A percentile compares a stretch with the other conserved stretches of the same genome.
Conservation (phyloP, 2,329 filamentous ascomycete species). For the Fusarium cyanostomum region DNA sequence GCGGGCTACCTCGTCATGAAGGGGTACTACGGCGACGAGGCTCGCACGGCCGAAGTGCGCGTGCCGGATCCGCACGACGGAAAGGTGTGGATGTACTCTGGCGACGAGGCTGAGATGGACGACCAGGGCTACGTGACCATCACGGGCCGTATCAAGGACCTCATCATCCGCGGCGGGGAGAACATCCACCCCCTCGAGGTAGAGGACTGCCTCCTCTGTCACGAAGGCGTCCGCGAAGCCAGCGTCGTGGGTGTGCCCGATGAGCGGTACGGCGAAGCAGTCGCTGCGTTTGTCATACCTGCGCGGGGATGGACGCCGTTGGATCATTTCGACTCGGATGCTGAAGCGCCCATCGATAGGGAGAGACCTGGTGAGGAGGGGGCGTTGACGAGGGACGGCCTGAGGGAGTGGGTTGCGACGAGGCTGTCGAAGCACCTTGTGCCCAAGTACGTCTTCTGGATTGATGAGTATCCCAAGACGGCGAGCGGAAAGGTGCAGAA, state of each 20-base stretch:
- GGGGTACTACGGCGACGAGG: constrained; percentile 84
- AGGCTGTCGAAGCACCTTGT: constrained; percentile 79
- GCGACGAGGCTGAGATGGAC: constrained; percentile 91
- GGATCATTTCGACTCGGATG: constrained; percentile 28
- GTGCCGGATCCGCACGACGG: constrained; percentile 56
- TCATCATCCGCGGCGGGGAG: constrained; percentile 94
- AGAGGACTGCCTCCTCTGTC: constrained; percentile 84
- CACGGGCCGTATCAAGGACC: constrained; percentile 91
- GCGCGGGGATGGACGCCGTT: constrained; percentile 42
- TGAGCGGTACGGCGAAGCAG: constrained; percentile 83
- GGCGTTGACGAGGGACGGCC: constrained; percentile 63
- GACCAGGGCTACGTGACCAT: constrained; percentile 84
- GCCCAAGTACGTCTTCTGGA: constrained; percentile 90
- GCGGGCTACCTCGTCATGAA: constrained; percentile 90
- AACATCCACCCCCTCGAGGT: constrained; percentile 96
- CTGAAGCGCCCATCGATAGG: constrained; percentile 33
- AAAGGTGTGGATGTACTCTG: constrained; percentile 87
- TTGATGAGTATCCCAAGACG: constrained; percentile 89
- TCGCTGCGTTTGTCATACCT: constrained; percentile 83
- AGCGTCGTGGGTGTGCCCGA: constrained; percentile 88
- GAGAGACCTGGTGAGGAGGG: constrained; percentile 30
- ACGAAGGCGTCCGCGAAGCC: constrained; percentile 76
- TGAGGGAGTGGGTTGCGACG: constrained; percentile 76
- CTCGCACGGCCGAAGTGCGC: constrained; percentile 73
- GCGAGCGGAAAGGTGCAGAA: constrained; percentile 98